Percentiles rank a stretch among this genome's conserved stretches.
Conservation (phyloP, 306 rosid genomes). For the Fragaria nilgerrensis region DNA sequence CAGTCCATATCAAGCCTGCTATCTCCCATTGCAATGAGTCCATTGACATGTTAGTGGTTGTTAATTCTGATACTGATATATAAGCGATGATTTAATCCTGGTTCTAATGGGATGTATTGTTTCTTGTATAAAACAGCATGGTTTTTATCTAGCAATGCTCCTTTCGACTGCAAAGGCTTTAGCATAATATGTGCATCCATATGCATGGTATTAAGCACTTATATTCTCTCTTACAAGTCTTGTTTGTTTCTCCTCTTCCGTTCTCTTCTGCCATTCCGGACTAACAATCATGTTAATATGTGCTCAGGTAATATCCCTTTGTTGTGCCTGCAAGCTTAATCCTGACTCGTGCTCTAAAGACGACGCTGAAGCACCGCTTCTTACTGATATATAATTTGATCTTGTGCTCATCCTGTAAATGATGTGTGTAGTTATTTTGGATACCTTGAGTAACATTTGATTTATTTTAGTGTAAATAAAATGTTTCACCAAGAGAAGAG, state of each 20-base stretch:
- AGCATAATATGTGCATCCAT: slow-evolving; percentile 70
- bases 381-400: not conserved
- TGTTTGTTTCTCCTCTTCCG: slow-evolving; percentile 4
- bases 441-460: slow-evolving; percentile 7
- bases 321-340: slow-evolving; percentile 52
- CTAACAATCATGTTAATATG: not conserved
- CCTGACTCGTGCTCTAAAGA: slow-evolving; percentile 23
- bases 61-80: not conserved
- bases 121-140: slow-evolving; percentile 48
- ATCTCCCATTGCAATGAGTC: slow-evolving; percentile 78
- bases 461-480: not conserved
- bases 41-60: slow-evolving; percentile 63
- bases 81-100: not conserved
- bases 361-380: slow-evolving; percentile 47
- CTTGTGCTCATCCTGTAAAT: not conserved
- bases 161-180: slow-evolving; percentile 87
- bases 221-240: not conserved
- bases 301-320: slow-evolving; percentile 51
- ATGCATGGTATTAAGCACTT: slow-evolving; percentile 48
- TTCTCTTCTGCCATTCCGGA: not conserved
- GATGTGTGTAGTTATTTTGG: slow-evolving; percentile 17
- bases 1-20: slow-evolving; percentile 67
- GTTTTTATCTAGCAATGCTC: slow-evolving; percentile 72
- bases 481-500: not conserved
- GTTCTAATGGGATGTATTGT: not conserved